phyloP scores from a whole-genome alignment of 208 protist species.

The Leishmania tropica region DNA sequence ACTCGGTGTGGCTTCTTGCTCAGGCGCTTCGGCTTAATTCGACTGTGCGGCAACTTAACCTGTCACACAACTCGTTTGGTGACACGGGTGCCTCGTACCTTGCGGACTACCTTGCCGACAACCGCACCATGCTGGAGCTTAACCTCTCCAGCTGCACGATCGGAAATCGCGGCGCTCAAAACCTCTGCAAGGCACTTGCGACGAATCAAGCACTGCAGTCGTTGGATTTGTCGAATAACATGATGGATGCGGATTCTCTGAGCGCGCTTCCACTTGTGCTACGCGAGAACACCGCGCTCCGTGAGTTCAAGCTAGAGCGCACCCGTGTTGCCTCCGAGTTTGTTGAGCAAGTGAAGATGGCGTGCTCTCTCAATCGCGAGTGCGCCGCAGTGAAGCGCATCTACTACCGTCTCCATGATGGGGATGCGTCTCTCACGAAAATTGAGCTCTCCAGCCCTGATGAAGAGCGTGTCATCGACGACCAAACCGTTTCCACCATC shows the following conservation, averaged over 20 bases:
- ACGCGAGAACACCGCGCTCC: conserved; percentile 59
- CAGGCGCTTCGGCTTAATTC: conserved; percentile 67
- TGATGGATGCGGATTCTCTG: conserved; percentile 52
- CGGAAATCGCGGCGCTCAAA: conserved; percentile 67
- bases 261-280: conserved; percentile 60
- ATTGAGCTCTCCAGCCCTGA: conserved; percentile 50
- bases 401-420: conserved; percentile 62
- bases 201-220: conserved; percentile 61
- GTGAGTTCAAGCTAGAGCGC: conserved; percentile 43
- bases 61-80: conserved; percentile 85
- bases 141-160: conserved; percentile 75
- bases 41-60: conserved; percentile 60
- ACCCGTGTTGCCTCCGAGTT: conserved; percentile 54
- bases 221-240: conserved; percentile 79
- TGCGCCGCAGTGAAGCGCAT: conserved; percentile 58
- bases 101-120: conserved; percentile 67
- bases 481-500: conserved; percentile 64
- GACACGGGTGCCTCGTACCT: conserved; percentile 71
- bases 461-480: conserved; percentile 52
- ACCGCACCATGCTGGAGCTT: conserved; percentile 53
- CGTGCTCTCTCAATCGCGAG: conserved; percentile 79
- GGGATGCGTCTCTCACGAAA: conserved; percentile 47
- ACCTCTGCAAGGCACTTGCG: conserved; percentile 72
- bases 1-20: conserved; percentile 67
- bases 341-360: conserved; percentile 44